A percentile compares a stretch with the other conserved stretches of the same genome.
These are phyloP conservation scores for Taphrina flavorubra DNA, from an alignment of 1,139 yeast genomes.

Conservation along the genomic window DNA sequence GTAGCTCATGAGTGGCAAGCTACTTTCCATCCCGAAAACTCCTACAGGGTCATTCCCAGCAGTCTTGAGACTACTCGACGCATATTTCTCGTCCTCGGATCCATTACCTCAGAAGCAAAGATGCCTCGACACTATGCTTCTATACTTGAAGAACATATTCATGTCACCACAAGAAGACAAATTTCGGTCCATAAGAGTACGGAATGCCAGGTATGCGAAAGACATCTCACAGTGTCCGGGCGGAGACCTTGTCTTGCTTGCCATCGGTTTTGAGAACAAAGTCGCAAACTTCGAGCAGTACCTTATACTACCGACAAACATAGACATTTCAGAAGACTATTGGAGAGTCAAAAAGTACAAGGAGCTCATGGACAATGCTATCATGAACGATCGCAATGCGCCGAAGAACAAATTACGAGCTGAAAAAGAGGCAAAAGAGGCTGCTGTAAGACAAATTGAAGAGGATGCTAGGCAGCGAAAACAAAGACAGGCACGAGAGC, in stretches of 20 bases:
- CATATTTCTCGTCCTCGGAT: constrained; percentile 19
- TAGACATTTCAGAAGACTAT: constrained; percentile 9
- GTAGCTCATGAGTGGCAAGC: constrained; percentile 1
- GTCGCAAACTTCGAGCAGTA: constrained; percentile 27
- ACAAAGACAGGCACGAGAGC: constrained; percentile 4
- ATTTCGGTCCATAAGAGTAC: constrained; percentile 17
- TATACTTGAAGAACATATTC: constrained; percentile 18
- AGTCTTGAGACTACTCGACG: constrained; percentile 23
- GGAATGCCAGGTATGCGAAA: constrained; percentile 14
- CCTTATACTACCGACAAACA: constrained; percentile 3
- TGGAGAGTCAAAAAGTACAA: constrained; percentile 21
- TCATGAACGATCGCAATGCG: constrained; percentile 4
- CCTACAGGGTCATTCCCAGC: constrained; percentile 34
- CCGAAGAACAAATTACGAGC: constrained; percentile 17
- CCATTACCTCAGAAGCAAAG: constrained; percentile 22
- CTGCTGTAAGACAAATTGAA: constrained; percentile 20
- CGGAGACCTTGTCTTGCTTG: constrained; percentile 23
- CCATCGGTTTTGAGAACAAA: constrained; percentile 22
- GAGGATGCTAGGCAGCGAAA: constrained; percentile 18
- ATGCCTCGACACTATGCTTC: constrained; percentile 10
- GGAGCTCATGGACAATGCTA: constrained; percentile 16
- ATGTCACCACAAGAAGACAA: constrained; percentile 24
- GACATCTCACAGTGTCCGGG: constrained; percentile 21
- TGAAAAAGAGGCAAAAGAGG: constrained; percentile 23
- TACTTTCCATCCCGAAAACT: constrained; percentile 13